Percentiles rank a stretch among this genome's conserved stretches.
Evolutionary conservation across 2,329 filamentous ascomycete genomes (phyloP).

Genomic region (Hymenoscyphus fraxineus): DNA sequence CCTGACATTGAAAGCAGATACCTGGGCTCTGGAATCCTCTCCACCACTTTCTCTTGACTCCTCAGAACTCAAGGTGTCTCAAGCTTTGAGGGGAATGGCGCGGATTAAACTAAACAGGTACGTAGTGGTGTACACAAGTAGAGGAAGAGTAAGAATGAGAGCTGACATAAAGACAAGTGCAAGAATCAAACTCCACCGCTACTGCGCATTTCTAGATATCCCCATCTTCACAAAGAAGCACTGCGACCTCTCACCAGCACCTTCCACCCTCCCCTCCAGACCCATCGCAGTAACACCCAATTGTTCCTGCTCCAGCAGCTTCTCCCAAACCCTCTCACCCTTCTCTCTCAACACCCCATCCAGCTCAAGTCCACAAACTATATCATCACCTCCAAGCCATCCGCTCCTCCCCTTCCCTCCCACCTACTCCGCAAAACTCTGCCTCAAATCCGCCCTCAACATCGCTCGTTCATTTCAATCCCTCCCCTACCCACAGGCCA

Average conservation of each 20-base stretch:
- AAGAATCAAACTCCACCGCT: slow-evolving; percentile 49
- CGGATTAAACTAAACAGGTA: slow-evolving; percentile 49
- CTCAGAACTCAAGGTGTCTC: slow-evolving; percentile 41
- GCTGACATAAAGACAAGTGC: slow-evolving; percentile 37
- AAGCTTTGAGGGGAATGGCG: slow-evolving; percentile 45
- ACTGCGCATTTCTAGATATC: slow-evolving; percentile 48
- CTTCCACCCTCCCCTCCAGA: background rate
- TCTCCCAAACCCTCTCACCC: slow-evolving; percentile 18
- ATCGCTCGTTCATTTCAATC: slow-evolving; percentile 45
- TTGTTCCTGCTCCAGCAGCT: slow-evolving; percentile 21
- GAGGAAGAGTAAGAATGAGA: background rate
- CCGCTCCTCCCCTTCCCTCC: slow-evolving; percentile 42
- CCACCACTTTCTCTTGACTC: slow-evolving; percentile 36
- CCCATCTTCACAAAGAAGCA: slow-evolving; percentile 48
- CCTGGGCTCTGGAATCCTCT: slow-evolving; percentile 23
- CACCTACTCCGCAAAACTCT: slow-evolving; percentile 47
- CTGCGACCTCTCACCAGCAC: slow-evolving; percentile 41
- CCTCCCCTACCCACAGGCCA: slow-evolving; percentile 41
- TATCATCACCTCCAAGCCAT: background rate
- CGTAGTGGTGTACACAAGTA: background rate
- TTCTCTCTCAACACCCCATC: slow-evolving; percentile 5
- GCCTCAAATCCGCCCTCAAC: slow-evolving; percentile 46
- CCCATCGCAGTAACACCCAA: slow-evolving; percentile 8
- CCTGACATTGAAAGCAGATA: slow-evolving; percentile 24
- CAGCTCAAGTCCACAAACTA: background rate